Evolutionary conservation across 768 basidiomycete genomes (phyloP), one percentile per base, ranked within the genome.

Genomic region (Rhodotorula graminis): DNA sequence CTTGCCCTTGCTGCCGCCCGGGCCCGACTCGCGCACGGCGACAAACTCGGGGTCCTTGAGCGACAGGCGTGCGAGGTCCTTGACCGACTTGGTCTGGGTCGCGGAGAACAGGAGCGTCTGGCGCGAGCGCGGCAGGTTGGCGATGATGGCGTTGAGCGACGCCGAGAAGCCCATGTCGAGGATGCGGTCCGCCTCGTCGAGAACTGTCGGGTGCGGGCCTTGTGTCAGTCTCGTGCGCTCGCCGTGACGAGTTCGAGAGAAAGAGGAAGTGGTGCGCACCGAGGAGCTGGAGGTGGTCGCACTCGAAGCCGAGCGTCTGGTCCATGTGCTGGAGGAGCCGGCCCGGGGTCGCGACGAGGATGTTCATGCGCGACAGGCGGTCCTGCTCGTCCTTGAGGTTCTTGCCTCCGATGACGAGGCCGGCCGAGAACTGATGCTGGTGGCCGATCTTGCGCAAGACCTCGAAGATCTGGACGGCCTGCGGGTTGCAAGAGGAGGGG

Each of bases 381-480:
- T 94, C 93, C 64, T 79, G 77, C 80, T 99, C 95, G 72, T 95
- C 93, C 79, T 93, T 93, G 61, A 97, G 80, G 77, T 88, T 92
- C 84, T 97, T 99, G 58, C 95, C 95, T 12, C 95, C 95, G 56
- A 99, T 99, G 27, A 98, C 89, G 21, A 98, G 83, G 0, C 94
- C 95, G 0, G 95, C 95, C 12, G 92, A 95, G 81, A 98, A 95
- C 27, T 86, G 84, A 78, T 99, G 95, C 77, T 88, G 88, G 58
- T 89, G 88, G 6, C 96, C 96, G 70, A 98, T 90, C 55, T 90
- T 89, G n/a, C 92, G 87, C 42, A 99, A 81, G 14, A 97, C 93
- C 59, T 95, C 92, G 80, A 98, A 99, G 70, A 97, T 99, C 84
- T 99, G 96, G 27, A 98, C 91, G 3, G 95, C 95, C 92, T 93